phyloP scores from a whole-genome alignment of 164 flowering plant species.

The Taxillus chinensis region DNA sequence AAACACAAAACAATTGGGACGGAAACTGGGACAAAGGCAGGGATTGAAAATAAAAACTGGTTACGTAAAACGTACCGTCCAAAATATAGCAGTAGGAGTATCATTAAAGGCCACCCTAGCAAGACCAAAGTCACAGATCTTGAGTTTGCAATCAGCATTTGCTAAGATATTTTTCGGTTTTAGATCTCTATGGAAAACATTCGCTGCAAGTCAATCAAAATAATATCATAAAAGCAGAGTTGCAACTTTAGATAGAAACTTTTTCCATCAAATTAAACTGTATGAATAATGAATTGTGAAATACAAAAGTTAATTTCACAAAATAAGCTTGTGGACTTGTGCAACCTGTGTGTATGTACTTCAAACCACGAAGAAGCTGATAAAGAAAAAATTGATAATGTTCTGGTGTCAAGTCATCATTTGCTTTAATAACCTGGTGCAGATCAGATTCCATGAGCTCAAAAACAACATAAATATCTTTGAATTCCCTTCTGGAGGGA shows the following conservation, averaged over 20 bases:
- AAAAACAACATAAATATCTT: conserved; percentile 91
- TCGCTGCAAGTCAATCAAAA: conserved; percentile 35
- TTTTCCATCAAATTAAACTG: neutral
- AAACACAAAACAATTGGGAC: neutral
- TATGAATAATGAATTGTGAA: neutral
- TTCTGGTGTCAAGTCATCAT: conserved; percentile 93
- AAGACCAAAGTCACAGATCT: conserved; percentile 87
- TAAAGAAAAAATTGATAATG: conserved; percentile 96
- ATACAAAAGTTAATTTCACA: neutral
- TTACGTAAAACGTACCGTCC: conserved; percentile 54
- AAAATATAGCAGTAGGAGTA: conserved; percentile 82
- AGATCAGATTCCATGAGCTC: conserved; percentile 98
- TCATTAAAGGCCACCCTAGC: conserved; percentile 89
- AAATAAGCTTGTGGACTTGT: neutral
- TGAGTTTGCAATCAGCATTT: conserved; percentile 87
- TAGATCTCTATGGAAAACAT: conserved; percentile 83
- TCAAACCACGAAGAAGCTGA: conserved; percentile 92
- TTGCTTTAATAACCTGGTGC: conserved; percentile 95
- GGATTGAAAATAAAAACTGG: neutral
- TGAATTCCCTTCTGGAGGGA: conserved; percentile 93
- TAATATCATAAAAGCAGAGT: conserved; percentile 5
- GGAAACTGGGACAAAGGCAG: neutral
- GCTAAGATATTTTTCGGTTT: conserved; percentile 83
- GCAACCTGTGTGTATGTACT: conserved; percentile 88
- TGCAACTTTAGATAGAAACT: neutral